phyloP scores from a whole-genome alignment of 495 filamentous ascomycete species.

The Xanthoparmelia taractica region DNA sequence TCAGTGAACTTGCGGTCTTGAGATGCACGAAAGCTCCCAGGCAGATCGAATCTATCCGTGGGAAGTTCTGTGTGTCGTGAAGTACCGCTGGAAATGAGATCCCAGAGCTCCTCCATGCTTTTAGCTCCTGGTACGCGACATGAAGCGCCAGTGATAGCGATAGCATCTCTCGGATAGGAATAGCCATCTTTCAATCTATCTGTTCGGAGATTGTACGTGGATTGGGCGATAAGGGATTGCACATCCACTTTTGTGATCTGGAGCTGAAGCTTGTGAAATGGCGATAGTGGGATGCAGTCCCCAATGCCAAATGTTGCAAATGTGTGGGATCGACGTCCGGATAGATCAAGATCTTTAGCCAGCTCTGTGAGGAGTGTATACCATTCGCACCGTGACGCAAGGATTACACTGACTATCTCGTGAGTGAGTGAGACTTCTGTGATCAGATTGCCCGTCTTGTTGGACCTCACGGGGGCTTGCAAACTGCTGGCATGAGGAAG shows the following conservation, averaged over 20 bases:
- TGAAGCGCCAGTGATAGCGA: conserved; percentile 25
- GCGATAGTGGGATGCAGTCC: conserved; percentile 29
- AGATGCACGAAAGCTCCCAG: conserved; percentile 10
- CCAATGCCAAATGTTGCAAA: conserved; percentile 31
- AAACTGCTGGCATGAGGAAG: conserved; percentile 25
- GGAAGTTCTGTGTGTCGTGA: conserved; percentile 16
- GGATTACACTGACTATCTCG: conserved; percentile 29
- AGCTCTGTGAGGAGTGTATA: conserved; percentile 28
- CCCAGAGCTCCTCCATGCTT: conserved; percentile 28
- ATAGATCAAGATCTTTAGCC: conserved; percentile 25
- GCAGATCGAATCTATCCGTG: conserved; percentile 19
- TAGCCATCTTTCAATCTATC: conserved; percentile 11
- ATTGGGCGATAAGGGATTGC: conserved; percentile 3
- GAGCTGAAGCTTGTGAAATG: conserved; percentile 28
- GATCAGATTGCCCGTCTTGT: conserved; percentile 23
- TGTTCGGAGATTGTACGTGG: not conserved
- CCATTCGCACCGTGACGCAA: conserved; percentile 35
- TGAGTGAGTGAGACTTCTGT: conserved; percentile 24
- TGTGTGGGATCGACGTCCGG: conserved; percentile 14
- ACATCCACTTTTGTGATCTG: conserved; percentile 26
- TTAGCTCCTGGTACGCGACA: conserved; percentile 23
- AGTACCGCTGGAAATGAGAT: conserved; percentile 23
- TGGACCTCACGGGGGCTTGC: conserved; percentile 29
- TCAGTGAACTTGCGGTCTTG: conserved; percentile 13
- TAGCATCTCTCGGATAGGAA: conserved; percentile 12